Evolutionary conservation across 2,329 filamentous ascomycete species (phyloP), one percentile per base, ranked within the genome.

Genomic region (Allantophomopsis cytisporea): DNA sequence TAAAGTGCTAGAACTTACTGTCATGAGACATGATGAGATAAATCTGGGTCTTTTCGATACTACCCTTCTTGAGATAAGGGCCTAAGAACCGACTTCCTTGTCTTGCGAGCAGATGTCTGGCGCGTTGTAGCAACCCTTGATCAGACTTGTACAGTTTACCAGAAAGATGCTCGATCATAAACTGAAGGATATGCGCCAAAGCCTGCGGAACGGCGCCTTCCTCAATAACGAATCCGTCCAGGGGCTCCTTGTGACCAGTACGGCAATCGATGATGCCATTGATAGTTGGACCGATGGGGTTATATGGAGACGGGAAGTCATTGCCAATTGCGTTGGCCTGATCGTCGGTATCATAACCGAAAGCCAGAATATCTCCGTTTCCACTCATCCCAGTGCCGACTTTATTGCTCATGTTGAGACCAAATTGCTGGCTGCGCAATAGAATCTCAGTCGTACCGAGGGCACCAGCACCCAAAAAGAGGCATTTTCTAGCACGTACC

Each of bases 1-100:
- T 47, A 21, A 13, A 14, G 4, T 7, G 12, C 8, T 14, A 6
- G 4, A 15, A 51, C 60, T 51, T 60, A 61, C 68, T 74, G 47
- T 80, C 76, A 47, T 81, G 76, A 2, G 70, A 73, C 74, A 81
- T 80, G 50, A 80, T 64, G 4, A 83, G 62, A 51, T 80, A 82
- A 1, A 76, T 65, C 42, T 78, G 71, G 0, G 75, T 82, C 42
- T 60, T 68, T 51, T 72, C 68, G 15, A 79, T 57, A 14, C 73
- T 72, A 0, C 76, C 72, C 6, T 63, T 60, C 6, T 60, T 59
- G 39, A 60, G 65, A 45, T 78, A 78, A 0, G 76, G 73, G 0
- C 76, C 76, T 0, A 78, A 53, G 32, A 78, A 59, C n/a, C 65
- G 57, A 52, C 68, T 73, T 21, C 69, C 69, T 34, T 63, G 59